Percentiles rank a stretch among this genome's conserved stretches.
Conservation (phyloP, 345 rosid genomes). For the Psidium friedrichsthalianum region DNA sequence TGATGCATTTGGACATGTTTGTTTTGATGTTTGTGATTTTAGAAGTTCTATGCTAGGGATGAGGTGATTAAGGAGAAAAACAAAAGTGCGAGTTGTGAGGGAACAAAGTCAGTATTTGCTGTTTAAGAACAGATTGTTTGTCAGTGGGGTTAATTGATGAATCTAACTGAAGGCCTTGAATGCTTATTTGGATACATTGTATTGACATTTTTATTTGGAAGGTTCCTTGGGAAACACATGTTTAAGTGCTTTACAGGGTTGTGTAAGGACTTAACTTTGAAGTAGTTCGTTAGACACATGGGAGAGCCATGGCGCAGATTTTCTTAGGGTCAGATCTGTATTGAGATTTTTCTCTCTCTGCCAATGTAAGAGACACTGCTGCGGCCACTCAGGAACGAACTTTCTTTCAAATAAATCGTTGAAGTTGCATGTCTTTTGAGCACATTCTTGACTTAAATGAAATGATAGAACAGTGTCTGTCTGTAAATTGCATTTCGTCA, state of each 20-base stretch:
- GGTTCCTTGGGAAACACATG: not conserved
- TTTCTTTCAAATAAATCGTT: not conserved
- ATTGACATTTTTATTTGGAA: not conserved
- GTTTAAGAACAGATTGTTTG: not conserved
- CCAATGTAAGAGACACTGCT: not conserved
- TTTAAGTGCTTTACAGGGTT: not conserved
- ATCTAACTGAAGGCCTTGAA: not conserved
- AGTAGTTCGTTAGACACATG: not conserved
- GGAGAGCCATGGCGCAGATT: not conserved
- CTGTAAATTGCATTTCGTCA: not conserved
- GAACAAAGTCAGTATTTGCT: not conserved
- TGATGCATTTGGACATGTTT: not conserved
- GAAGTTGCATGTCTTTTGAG: not conserved
- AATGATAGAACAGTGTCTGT: not conserved
- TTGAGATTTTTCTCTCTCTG: not conserved
- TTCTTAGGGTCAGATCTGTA: not conserved
- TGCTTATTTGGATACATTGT: not conserved
- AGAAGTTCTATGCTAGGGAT: not conserved
- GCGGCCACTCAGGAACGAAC: not conserved
- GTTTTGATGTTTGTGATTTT: not conserved
- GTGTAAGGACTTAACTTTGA: not conserved
- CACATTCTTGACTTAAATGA: not conserved
- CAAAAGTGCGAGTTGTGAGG: not conserved
- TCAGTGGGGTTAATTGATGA: not conserved
- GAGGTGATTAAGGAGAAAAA: not conserved